A percentile compares a stretch with the other conserved stretches of the same genome.
Evolutionary conservation across 345 rosid species (phyloP).

Genomic region (Syzygium aromaticum): DNA sequence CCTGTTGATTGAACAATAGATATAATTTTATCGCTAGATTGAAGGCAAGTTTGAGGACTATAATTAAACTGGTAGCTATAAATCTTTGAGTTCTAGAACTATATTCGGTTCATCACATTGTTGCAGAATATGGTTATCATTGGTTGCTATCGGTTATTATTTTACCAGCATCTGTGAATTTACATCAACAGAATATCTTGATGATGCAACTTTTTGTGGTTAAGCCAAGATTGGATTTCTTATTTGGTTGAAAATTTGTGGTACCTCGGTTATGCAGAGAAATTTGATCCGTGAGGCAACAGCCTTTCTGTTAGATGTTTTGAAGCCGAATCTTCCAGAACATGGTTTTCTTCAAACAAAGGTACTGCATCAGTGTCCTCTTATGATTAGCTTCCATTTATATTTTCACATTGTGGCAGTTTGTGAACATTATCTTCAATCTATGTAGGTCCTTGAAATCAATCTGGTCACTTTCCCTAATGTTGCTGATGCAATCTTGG

Average conservation of each 20-base stretch:
- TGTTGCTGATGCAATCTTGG: conserved; percentile 97
- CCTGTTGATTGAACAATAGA: background rate
- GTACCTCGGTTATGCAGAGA: conserved; percentile 38
- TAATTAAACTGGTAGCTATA: background rate
- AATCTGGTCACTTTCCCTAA: conserved; percentile 96
- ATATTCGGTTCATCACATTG: background rate
- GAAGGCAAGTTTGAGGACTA: background rate
- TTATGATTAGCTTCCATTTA: background rate
- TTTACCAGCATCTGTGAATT: background rate
- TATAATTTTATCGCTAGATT: background rate
- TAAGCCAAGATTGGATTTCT: background rate
- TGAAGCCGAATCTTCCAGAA: conserved; percentile 95
- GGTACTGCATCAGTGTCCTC: conserved; percentile 24
- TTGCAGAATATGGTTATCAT: background rate
- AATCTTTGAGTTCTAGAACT: background rate
- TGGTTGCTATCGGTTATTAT: background rate
- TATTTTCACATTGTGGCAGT: background rate
- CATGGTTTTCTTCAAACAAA: conserved; percentile 88
- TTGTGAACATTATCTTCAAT: conserved; percentile 5
- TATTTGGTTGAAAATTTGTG: background rate
- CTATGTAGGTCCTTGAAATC: conserved; percentile 84
- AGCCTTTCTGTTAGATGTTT: conserved; percentile 89
- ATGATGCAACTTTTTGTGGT: background rate
- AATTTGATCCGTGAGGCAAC: conserved; percentile 98
- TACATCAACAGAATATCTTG: background rate